Evolutionary conservation across 306 rosid genomes (phyloP).

Genomic region (Prunus padus): DNA sequence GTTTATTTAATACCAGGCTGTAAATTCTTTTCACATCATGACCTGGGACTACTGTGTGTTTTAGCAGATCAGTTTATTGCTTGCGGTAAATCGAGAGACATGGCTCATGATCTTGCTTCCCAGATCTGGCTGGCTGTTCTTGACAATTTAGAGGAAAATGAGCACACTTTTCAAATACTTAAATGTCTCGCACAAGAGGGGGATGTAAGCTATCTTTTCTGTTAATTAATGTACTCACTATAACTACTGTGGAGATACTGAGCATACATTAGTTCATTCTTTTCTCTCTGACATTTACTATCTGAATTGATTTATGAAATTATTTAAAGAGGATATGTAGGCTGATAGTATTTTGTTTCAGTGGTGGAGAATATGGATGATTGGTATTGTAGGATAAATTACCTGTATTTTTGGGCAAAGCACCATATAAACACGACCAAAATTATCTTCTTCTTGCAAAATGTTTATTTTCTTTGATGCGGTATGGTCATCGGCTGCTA

Average conservation of each 20-base stretch:
- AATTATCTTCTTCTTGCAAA: not conserved
- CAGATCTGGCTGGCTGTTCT: conserved; percentile 73
- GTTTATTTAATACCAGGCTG: not conserved
- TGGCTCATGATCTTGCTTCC: conserved; percentile 70
- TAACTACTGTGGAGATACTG: not conserved
- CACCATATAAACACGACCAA: not conserved
- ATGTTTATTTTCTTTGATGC: not conserved
- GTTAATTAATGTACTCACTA: not conserved
- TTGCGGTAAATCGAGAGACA: conserved; percentile 68
- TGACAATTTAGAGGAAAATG: conserved; percentile 66
- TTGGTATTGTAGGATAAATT: no score
- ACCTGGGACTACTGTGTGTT: not conserved
- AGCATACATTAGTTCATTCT: not conserved
- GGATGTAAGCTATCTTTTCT: conserved; percentile 55
- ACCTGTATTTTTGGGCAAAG: no score
- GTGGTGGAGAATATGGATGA: no score
- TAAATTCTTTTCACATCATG: not conserved
- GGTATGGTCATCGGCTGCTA: not conserved
- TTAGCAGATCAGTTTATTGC: conserved; percentile 74
- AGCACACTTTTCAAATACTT: conserved; percentile 54
- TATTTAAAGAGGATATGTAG: not conserved
- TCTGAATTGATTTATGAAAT: not conserved
- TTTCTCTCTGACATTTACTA: not conserved
- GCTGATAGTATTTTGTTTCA: not conserved
- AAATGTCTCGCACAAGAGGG: conserved; percentile 68